Conservation (phyloP, 306 rosid species). For the Cucurbita argyrosperma region DNA sequence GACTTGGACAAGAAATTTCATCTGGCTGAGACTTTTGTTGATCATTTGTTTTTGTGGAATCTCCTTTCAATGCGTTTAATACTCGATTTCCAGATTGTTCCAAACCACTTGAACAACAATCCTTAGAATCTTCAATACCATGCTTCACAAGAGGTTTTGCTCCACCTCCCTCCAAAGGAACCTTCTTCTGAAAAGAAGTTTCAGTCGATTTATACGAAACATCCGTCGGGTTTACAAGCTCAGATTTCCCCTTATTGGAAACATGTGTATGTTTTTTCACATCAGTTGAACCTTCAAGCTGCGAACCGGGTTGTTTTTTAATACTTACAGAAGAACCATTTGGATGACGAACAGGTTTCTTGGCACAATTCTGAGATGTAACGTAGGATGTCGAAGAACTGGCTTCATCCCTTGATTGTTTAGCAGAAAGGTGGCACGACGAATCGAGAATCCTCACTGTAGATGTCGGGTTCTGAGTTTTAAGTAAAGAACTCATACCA, state of each 20-base stretch:
- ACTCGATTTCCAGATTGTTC: slow-evolving; percentile 25
- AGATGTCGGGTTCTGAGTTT: slow-evolving; percentile 36
- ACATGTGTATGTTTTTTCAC: slow-evolving; percentile 14
- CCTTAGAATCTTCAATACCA: slow-evolving; percentile 18
- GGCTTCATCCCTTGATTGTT: slow-evolving; percentile 28
- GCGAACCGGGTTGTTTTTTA: slow-evolving; percentile 22
- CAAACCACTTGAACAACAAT: slow-evolving; percentile 20
- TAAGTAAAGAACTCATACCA: slow-evolving; percentile 30
- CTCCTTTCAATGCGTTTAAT: slow-evolving; percentile 25
- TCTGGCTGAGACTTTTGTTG: slow-evolving; percentile 23
- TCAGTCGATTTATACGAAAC: slow-evolving; percentile 8
- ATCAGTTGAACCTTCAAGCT: slow-evolving; percentile 16
- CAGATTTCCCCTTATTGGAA: slow-evolving; percentile 22
- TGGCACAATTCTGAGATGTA: slow-evolving; percentile 21
- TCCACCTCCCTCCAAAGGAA: slow-evolving; percentile 28
- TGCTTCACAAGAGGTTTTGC: slow-evolving; percentile 20
- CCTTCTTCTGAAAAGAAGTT: slow-evolving; percentile 25
- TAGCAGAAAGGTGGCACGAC: slow-evolving; percentile 28
- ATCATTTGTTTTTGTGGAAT: slow-evolving; percentile 19
- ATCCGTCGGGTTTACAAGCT: slow-evolving; percentile 7
- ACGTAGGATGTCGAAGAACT: slow-evolving; percentile 29
- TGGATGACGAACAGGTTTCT: slow-evolving; percentile 21
- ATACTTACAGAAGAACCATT: slow-evolving; percentile 29
- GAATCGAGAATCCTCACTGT: slow-evolving; percentile 28
- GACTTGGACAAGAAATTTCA: slow-evolving; percentile 46